Percentiles rank a stretch among this genome's conserved stretches.
Conservation (phyloP, 1,284 basidiomycete genomes). For the Kalmanozyma brasiliensis region DNA sequence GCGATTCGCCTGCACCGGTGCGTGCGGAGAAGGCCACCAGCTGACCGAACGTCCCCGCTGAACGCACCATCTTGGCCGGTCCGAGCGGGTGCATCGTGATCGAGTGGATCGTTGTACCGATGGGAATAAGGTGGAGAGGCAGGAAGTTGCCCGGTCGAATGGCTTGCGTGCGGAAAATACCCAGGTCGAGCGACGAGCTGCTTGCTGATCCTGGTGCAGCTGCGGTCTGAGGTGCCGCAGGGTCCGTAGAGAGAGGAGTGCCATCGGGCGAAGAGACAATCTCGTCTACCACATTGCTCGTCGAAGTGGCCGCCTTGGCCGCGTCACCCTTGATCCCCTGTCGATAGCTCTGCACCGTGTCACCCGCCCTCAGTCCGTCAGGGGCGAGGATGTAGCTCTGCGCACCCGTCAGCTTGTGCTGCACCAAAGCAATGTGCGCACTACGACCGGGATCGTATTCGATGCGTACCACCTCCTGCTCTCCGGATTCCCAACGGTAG, state of each 20-base stretch:
- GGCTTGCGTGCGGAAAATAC: conserved; percentile 84
- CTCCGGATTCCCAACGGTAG: conserved; percentile 76
- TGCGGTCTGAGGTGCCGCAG: conserved; percentile 43
- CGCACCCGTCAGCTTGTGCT: conserved; percentile 73
- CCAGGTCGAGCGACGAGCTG: conserved; percentile 76
- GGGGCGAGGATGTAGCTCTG: conserved; percentile 88
- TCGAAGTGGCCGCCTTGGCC: conserved; percentile 2
- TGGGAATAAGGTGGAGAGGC: conserved; percentile 88
- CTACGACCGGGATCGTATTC: conserved; percentile 96
- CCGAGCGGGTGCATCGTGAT: conserved; percentile 82
- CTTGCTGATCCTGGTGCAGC: conserved; percentile 69
- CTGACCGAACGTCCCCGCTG: conserved; percentile 87
- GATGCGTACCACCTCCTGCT: conserved; percentile 88
- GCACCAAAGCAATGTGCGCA: conserved; percentile 90
- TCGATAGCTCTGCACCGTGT: conserved; percentile 87
- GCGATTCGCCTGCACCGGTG: conserved; percentile 70
- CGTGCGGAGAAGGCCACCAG: conserved; percentile 70
- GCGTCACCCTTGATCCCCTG: conserved; percentile 12
- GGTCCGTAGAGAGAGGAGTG: conserved; percentile 19
- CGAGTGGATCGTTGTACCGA: conserved; percentile 89
- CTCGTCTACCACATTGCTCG: conserved; percentile 21
- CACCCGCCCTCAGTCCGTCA: conserved; percentile 87
- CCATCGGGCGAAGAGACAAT: conserved; percentile 18
- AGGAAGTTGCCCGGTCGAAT: conserved; percentile 93
- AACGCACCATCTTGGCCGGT: conserved; percentile 83